Evolutionary conservation across 1,284 basidiomycete species (phyloP).

Genomic region (Exobasidium cylindrosporum): DNA sequence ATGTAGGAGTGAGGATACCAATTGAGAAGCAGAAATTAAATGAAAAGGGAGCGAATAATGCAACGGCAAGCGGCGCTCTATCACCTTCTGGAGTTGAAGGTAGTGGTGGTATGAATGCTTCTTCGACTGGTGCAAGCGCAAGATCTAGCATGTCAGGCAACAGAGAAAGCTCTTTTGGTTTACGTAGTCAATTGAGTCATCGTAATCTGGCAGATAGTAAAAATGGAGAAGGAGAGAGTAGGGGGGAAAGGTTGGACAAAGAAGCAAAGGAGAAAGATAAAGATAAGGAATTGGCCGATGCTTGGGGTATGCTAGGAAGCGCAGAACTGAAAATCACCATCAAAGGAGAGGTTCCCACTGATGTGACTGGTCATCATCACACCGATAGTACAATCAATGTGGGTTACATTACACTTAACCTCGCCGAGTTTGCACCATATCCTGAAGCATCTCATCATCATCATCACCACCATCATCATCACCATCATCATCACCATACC

Average conservation of each 20-base stretch:
- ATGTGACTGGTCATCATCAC: slow-evolving; percentile 4
- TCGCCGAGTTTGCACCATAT: slow-evolving; percentile 70
- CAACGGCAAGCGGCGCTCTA: background rate
- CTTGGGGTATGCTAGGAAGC: slow-evolving; percentile 33
- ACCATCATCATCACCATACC: slow-evolving; percentile 34
- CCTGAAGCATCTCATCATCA: slow-evolving; percentile 56
- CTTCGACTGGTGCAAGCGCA: background rate
- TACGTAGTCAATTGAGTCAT: background rate
- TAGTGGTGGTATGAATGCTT: background rate
- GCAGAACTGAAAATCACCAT: slow-evolving; percentile 40
- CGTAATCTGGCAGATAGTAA: background rate
- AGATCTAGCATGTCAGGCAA: background rate
- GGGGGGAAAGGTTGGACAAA: background rate
- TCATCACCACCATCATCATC: slow-evolving; percentile 30
- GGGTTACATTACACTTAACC: slow-evolving; percentile 68
- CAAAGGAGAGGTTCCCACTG: slow-evolving; percentile 27
- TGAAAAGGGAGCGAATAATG: background rate
- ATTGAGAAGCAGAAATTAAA: slow-evolving; percentile 34
- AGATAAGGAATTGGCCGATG: slow-evolving; percentile 12
- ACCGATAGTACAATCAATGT: slow-evolving; percentile 55
- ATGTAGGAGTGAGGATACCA: slow-evolving; percentile 39
- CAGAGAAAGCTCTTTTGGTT: background rate
- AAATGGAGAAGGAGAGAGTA: background rate
- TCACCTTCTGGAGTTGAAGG: background rate
- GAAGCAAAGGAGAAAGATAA: background rate